These are phyloP conservation scores for Eimeria sp. DNA, from an alignment of 169 alveolate genomes.

Conservation along the genomic window DNA sequence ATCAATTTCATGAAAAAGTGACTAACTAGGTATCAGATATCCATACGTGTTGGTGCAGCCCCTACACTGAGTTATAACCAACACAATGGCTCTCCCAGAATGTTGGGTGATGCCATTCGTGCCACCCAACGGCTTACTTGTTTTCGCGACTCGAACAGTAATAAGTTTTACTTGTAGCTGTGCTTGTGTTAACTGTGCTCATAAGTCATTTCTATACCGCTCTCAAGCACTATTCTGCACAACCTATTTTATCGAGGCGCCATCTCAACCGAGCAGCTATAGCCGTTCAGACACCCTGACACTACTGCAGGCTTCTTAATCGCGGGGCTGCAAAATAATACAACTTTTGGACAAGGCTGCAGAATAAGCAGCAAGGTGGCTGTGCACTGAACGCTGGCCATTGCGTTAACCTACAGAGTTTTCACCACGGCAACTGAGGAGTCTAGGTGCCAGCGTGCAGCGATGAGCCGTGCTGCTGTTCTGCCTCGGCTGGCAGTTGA, in stretches of 20 bases:
- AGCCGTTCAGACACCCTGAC: not conserved
- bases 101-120: not conserved
- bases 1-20: not conserved
- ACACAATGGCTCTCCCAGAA: not conserved
- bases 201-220: not conserved
- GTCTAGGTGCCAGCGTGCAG: not conserved
- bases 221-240: not conserved
- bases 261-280: not conserved
- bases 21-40: not conserved
- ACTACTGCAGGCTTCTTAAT: not conserved
- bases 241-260: not conserved
- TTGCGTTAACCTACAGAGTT: not conserved
- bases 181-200: not conserved
- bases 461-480: too few relatives aligned
- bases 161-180: constrained; percentile 4
- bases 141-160: not conserved
- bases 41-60: not conserved
- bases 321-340: not conserved
- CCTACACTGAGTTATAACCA: not conserved
- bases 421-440: not conserved
- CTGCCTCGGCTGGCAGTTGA: too few relatives aligned
- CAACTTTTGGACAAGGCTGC: not conserved
- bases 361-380: not conserved
- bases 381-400: not conserved
- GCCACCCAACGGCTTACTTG: not conserved